Evolutionary conservation across 306 rosid genomes (phyloP).

Genomic region (Rosa persica): DNA sequence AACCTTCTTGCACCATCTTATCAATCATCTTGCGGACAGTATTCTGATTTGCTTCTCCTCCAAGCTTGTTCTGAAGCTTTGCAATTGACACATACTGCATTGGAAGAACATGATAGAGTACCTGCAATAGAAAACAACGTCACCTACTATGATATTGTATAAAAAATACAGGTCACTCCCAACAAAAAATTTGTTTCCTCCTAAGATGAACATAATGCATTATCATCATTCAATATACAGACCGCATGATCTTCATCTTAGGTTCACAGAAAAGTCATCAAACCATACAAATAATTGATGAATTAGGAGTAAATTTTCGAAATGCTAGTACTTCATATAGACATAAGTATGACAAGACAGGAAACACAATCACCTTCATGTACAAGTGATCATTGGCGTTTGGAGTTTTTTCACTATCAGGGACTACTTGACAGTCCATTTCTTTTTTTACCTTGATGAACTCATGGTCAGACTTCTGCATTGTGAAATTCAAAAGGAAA

Average conservation of each 20-base stretch:
- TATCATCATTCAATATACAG: not conserved
- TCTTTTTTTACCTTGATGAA: constrained; percentile 75
- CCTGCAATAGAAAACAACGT: constrained; percentile 41
- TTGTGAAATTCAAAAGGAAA: constrained; percentile 13
- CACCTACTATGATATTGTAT: constrained; percentile 38
- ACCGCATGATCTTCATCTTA: not conserved
- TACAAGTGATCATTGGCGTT: constrained; percentile 58
- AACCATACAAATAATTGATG: not conserved
- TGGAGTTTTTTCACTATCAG: constrained; percentile 34
- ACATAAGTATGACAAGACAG: not conserved
- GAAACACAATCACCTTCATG: constrained; percentile 54
- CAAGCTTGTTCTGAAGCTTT: constrained; percentile 74
- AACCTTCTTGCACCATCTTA: constrained; percentile 78
- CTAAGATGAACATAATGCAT: not conserved
- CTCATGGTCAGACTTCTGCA: constrained; percentile 65
- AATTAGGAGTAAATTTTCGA: not conserved
- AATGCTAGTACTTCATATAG: not conserved
- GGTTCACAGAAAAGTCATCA: not conserved
- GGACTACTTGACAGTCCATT: constrained; percentile 44
- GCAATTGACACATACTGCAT: constrained; percentile 64
- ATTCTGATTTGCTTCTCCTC: constrained; percentile 64
- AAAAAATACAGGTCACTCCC: not conserved
- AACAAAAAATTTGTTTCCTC: not conserved
- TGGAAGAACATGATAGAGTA: constrained; percentile 74
- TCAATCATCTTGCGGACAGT: constrained; percentile 66